Conservation (phyloP, 192 early-diverging fungal genomes). For the Linnemannia zychae region DNA sequence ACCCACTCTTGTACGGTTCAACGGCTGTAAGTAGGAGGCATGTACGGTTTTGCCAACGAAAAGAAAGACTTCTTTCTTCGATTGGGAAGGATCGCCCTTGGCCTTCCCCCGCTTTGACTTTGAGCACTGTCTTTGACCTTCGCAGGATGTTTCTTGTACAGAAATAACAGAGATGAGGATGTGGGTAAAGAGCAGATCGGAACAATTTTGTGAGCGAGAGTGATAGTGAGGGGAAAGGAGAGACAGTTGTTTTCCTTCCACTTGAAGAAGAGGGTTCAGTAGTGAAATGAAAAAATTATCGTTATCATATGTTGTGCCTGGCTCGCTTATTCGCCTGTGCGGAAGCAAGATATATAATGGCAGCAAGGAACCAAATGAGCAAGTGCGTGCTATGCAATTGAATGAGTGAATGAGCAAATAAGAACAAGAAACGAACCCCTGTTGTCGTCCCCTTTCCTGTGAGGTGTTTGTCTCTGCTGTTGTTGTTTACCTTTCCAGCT, state of each 20-base stretch:
- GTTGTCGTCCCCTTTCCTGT: neutral
- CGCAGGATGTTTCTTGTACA: too few species aligned
- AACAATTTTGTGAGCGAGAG: neutral
- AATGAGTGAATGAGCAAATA: too few species aligned
- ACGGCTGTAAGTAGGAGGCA: too few species aligned
- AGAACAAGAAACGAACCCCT: too few species aligned
- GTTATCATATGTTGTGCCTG: too few species aligned
- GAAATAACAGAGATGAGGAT: neutral
- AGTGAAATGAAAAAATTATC: too few species aligned
- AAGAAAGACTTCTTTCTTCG: neutral
- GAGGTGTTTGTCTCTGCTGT: neutral
- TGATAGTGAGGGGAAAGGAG: neutral
- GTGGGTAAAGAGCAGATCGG: neutral
- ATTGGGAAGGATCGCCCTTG: neutral
- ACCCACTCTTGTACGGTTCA: neutral
- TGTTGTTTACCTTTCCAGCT: neutral
- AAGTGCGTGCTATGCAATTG: too few species aligned
- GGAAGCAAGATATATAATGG: too few species aligned
- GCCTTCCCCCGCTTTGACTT: too few species aligned
- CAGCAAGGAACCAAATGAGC: too few species aligned
- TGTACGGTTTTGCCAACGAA: neutral
- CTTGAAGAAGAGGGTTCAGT: too few species aligned
- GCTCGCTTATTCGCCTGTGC: too few species aligned
- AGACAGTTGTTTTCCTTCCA: neutral
- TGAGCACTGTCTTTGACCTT: neutral